A percentile compares a stretch with the other conserved stretches of the same genome.
Conservation (phyloP, 768 basidiomycete genomes). For the Boletus vinaceobasis region DNA sequence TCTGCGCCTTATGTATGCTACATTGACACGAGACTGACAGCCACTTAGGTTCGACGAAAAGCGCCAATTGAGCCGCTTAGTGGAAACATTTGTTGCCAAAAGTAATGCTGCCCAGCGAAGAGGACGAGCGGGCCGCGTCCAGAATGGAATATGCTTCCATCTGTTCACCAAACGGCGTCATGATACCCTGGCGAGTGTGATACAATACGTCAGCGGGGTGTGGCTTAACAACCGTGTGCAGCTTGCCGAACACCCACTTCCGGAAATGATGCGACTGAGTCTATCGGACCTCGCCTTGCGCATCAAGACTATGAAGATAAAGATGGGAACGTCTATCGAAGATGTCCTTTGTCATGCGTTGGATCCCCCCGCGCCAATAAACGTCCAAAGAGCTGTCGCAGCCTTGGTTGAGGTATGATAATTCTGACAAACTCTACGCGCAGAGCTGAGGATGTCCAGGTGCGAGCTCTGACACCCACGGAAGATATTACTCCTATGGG, state of each 20-base stretch:
- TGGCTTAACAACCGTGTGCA: slow-evolving; percentile 27
- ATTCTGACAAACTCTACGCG: background rate
- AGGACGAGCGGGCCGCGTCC: slow-evolving; percentile 91
- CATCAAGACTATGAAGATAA: slow-evolving; percentile 92
- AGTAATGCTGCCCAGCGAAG: slow-evolving; percentile 89
- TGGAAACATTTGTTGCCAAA: slow-evolving; percentile 88
- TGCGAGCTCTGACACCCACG: slow-evolving; percentile 74
- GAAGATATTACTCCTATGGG: slow-evolving; percentile 98
- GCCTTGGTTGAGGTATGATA: slow-evolving; percentile 78
- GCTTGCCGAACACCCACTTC: slow-evolving; percentile 88
- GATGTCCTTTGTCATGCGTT: slow-evolving; percentile 84
- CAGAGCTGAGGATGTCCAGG: slow-evolving; percentile 39
- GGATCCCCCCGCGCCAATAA: slow-evolving; percentile 82
- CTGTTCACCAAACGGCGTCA: slow-evolving; percentile 87
- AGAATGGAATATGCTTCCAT: slow-evolving; percentile 88
- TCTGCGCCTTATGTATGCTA: slow-evolving; percentile 1
- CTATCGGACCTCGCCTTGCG: slow-evolving; percentile 87
- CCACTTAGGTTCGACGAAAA: slow-evolving; percentile 86
- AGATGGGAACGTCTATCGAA: slow-evolving; percentile 81
- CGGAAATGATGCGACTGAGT: slow-evolving; percentile 93
- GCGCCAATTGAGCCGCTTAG: slow-evolving; percentile 86
- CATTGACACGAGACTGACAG: slow-evolving; percentile 5
- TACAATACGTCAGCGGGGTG: background rate
- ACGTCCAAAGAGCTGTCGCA: slow-evolving; percentile 86
- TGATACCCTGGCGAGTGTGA: slow-evolving; percentile 61